Base-by-base conservation (phyloP, 75 land plant species). In the Picea sitchensis region DNA sequence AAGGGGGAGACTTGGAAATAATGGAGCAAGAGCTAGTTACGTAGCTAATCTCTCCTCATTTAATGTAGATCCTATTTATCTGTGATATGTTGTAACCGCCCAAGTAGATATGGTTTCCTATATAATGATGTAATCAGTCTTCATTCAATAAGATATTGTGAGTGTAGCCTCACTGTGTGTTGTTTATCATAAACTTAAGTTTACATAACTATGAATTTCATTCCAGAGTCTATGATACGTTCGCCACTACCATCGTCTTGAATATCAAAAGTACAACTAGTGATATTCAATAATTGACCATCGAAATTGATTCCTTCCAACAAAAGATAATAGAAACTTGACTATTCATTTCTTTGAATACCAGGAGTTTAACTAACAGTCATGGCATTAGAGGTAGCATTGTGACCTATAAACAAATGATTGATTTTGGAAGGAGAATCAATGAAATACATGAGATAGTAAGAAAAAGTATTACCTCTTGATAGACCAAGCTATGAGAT, bases 241-340 rank as follows among this genome's bases (percentile, higher is more conserved):
- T 80, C 81, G 9, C 81, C 81, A 26, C 61, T 80, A 4, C 81
- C 81, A 31, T 80, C 81, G 1, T 80, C 2, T 59, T 80, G 17
- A 7, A 80, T 36, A 59, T 80, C 80, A 32, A 80, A 80, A 20
- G 81, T 72, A 7, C 81, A 80, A 15, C 21, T 3, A 44, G 79
- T 36, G 20, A 80, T 80, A n/a, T 76, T 30, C 8, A 80, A 32
- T 21, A 38, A 18, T 13, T n/a, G 0, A 15, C 81, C 81, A 14
- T n/a, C 61, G 3, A 80, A 6, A 26, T 30, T 75, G 26, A 80
- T 76, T 31, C 67, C 81, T 3, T 21, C 56, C 9, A 80, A 32
- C 20, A 23, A 30, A 21, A 80, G 34, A 41, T 80, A 80, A 59
- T 76, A 80, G 62, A 80, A 80, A 1, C 34, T 80, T 26, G 38